Evolutionary conservation across 495 filamentous ascomycete species (phyloP).

Genomic region (Aspergillus hancockii): DNA sequence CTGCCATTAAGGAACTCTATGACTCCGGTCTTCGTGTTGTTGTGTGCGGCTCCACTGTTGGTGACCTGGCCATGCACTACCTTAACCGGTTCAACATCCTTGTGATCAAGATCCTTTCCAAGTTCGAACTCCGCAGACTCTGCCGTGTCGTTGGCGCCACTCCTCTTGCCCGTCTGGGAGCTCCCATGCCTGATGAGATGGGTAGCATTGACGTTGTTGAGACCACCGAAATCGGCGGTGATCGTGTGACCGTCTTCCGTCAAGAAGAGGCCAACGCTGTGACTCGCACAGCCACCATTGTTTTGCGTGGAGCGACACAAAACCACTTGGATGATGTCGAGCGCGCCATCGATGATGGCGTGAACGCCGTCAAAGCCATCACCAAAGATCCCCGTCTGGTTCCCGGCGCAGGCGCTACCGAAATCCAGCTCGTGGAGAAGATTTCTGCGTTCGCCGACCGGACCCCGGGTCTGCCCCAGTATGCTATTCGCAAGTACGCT

Average conservation of each 20-base stretch:
- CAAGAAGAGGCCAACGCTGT: conserved; percentile 91
- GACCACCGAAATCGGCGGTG: conserved; percentile 96
- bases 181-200: conserved; percentile 99
- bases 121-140: conserved; percentile 91
- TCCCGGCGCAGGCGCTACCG: conserved; percentile 92
- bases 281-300: conserved; percentile 91
- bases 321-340: conserved; percentile 98
- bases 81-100: conserved; percentile 96
- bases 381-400: conserved; percentile 89
- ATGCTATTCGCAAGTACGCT: conserved; percentile 94
- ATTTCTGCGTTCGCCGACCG: conserved; percentile 85
- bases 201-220: conserved; percentile 92
- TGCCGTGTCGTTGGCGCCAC: conserved; percentile 97
- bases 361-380: conserved; percentile 98
- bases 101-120: conserved; percentile 95
- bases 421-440: conserved; percentile 91
- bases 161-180: conserved; percentile 90
- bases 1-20: conserved; percentile 88
- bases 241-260: conserved; percentile 97
- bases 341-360: conserved; percentile 95
- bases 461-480: conserved; percentile 88
- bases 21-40: conserved; percentile 92
- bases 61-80: conserved; percentile 96
- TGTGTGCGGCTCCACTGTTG: conserved; percentile 85
- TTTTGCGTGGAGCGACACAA: conserved; percentile 93